These are phyloP conservation scores for Irpex lacteus DNA, from an alignment of 1,284 basidiomycete species.

Conservation along the genomic window DNA sequence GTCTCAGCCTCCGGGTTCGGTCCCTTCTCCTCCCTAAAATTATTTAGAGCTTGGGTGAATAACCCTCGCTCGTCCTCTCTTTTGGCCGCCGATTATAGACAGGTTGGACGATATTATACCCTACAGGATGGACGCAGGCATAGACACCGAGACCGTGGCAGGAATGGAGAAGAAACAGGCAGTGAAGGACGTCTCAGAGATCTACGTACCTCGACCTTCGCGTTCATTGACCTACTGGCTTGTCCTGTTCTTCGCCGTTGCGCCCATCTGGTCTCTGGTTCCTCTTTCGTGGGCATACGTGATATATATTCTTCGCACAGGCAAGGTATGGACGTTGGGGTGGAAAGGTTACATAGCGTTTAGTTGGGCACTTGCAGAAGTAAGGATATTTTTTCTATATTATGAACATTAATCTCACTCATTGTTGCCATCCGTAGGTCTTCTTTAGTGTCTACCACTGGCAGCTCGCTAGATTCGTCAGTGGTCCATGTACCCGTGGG, in stretches of 20 bases:
- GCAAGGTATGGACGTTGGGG: conserved; percentile 41
- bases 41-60: conserved; percentile 7
- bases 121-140: conserved; percentile 15
- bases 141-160: conserved; percentile 7
- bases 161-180: conserved; percentile 10
- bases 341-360: conserved; percentile 40
- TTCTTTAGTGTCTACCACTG: conserved; percentile 75
- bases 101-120: neutral
- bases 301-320: conserved; percentile 48
- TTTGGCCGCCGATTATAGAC: conserved; percentile 14
- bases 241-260: conserved; percentile 55
- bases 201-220: conserved; percentile 26
- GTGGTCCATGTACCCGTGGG: conserved; percentile 45
- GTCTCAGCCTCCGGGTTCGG: neutral
- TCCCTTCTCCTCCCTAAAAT: neutral
- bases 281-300: conserved; percentile 73
- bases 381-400: conserved; percentile 23
- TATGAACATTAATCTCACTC: conserved; percentile 5
- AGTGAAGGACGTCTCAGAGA: conserved; percentile 27
- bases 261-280: conserved; percentile 69
- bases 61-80: conserved; percentile 17
- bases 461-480: conserved; percentile 52
- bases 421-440: conserved; percentile 42
- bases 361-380: conserved; percentile 57
- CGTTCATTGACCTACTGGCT: conserved; percentile 55